Evolutionary conservation across 108 stramenopile species (phyloP).

Genomic region (Epithemia pelagica): DNA sequence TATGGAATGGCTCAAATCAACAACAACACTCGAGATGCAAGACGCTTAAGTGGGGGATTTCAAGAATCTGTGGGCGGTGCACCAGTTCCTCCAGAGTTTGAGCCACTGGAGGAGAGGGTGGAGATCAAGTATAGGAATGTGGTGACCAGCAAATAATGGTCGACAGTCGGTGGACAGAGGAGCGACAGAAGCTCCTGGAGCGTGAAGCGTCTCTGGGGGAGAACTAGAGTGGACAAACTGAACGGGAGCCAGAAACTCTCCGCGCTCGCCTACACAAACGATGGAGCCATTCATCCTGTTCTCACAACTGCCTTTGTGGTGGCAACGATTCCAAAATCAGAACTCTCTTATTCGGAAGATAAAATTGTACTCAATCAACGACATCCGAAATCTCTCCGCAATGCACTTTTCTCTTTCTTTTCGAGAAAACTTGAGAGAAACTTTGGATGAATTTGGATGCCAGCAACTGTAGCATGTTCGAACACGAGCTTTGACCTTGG

Average conservation of each 20-base stretch:
- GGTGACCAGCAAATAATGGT: constrained; percentile 43
- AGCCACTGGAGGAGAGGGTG: constrained; percentile 22
- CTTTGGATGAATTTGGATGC: constrained; percentile 61
- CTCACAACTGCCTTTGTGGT: constrained; percentile 58
- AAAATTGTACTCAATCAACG: constrained; percentile 29
- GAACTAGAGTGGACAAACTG: constrained; percentile 43
- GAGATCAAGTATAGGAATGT: constrained; percentile 59
- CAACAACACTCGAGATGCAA: constrained; percentile 52
- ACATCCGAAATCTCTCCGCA: constrained; percentile 45
- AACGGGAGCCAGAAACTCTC: constrained; percentile 66
- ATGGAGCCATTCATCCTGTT: constrained; percentile 60
- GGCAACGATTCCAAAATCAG: constrained; percentile 53
- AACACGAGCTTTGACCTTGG: too few relatives aligned
- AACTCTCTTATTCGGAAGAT: constrained; percentile 23
- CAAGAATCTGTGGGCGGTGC: constrained; percentile 73
- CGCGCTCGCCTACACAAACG: constrained; percentile 40
- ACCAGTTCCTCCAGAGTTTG: constrained; percentile 42
- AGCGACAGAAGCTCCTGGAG: constrained; percentile 64
- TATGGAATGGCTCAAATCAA: constrained; percentile 76
- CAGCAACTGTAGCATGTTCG: too few relatives aligned
- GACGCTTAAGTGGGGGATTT: constrained; percentile 70
- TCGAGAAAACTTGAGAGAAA: constrained; percentile 66
- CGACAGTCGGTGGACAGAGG: constrained; percentile 77
- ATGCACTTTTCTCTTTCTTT: constrained; percentile 60
- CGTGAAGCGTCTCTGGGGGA: constrained; percentile 34